These are phyloP conservation scores for Pharus latifolius DNA, from an alignment of 176 grass and related monocot genomes.

Conservation along the genomic window DNA sequence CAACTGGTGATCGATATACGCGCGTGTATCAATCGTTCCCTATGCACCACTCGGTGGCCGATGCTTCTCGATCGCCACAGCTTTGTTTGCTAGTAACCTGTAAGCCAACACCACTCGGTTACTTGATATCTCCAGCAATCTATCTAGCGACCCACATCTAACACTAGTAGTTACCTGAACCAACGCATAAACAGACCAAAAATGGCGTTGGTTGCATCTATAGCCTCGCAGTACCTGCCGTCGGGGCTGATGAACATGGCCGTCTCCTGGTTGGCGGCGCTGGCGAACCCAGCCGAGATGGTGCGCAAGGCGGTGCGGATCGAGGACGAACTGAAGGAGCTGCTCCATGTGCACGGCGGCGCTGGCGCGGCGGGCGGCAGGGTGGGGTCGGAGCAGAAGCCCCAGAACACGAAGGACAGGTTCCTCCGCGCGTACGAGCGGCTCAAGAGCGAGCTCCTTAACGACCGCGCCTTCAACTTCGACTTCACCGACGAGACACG, in stretches of 20 bases:
- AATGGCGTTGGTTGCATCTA: conserved; percentile 14
- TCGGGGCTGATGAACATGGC: conserved; percentile 8
- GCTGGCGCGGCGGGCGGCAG: not conserved
- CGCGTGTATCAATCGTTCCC: not conserved
- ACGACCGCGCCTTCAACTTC: conserved; percentile 36
- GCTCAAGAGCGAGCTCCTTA: conserved; percentile 39
- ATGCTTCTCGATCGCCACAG: conserved; percentile 4
- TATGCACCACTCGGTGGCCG: not conserved
- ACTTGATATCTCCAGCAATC: not conserved
- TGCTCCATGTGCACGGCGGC: conserved; percentile 10
- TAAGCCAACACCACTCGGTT: not conserved
- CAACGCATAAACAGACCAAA: too few relatives aligned
- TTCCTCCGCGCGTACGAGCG: conserved; percentile 44
- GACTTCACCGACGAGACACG: conserved; percentile 32
- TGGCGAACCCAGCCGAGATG: conserved; percentile 24
- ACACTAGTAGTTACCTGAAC: too few relatives aligned
- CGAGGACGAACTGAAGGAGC: conserved; percentile 22
- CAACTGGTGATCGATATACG: not conserved
- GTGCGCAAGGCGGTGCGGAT: conserved; percentile 20
- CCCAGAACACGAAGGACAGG: conserved; percentile 10
- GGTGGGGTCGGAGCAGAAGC: not conserved
- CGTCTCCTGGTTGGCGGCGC: not conserved
- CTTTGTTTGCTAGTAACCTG: not conserved
- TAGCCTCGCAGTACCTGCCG: conserved; percentile 28
- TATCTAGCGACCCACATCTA: not conserved